phyloP scores from a whole-genome alignment of 176 grass and related monocot species.

The Coix lacrymajobi region DNA sequence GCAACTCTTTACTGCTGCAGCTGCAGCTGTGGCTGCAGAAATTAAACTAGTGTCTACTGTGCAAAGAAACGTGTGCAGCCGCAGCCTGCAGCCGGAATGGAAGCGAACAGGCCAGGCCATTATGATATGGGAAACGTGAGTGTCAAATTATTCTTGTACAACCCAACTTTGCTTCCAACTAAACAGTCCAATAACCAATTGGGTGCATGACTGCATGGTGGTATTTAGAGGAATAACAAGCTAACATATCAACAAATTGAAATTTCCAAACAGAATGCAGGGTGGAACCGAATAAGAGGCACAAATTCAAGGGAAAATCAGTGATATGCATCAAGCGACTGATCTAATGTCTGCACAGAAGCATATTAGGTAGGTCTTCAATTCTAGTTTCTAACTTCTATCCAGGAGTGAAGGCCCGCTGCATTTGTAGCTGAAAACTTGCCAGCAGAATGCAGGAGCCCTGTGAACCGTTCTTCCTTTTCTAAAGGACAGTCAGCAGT shows the following conservation, averaged over 20 bases:
- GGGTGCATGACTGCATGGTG: background rate
- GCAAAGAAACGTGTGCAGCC: too few relatives aligned
- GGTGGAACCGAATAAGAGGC: background rate
- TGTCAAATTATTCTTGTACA: background rate
- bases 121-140: conserved; percentile 26
- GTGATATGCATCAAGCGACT: background rate
- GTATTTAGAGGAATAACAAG: background rate
- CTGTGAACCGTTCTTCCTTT: background rate
- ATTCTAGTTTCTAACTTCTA: background rate
- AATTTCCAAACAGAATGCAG: background rate
- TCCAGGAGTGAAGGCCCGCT: background rate
- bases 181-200: background rate
- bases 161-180: background rate
- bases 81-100: too few relatives aligned
- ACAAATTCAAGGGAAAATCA: background rate
- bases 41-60: too few relatives aligned
- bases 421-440: conserved; percentile 2
- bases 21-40: too few relatives aligned
- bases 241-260: background rate
- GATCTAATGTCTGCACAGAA: background rate
- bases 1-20: too few relatives aligned
- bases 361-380: background rate
- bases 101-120: too few relatives aligned
- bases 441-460: background rate
- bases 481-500: background rate